These are phyloP conservation scores for Lactarius hatsudake DNA, from an alignment of 768 basidiomycete genomes.

Conservation along the genomic window DNA sequence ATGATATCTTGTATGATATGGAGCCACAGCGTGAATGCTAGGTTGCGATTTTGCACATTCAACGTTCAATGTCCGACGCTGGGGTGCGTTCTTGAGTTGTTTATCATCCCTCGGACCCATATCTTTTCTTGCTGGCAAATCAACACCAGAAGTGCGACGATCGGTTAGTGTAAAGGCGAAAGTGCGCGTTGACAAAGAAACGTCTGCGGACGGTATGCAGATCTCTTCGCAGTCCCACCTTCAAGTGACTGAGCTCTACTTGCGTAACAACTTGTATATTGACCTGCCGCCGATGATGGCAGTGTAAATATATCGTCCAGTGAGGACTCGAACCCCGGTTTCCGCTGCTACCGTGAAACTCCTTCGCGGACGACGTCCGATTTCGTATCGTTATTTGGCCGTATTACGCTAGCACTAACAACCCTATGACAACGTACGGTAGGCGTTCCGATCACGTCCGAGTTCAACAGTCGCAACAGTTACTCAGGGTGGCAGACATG, in stretches of 20 bases:
- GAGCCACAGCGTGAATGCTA: background rate
- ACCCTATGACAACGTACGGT: background rate
- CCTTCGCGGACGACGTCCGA: background rate
- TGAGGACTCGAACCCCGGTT: background rate
- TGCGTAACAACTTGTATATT: background rate
- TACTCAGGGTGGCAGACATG: background rate
- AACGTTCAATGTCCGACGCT: background rate
- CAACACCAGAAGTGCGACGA: background rate
- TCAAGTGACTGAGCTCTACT: background rate
- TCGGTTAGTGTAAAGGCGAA: background rate
- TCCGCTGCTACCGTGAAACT: background rate
- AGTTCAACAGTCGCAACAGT: background rate
- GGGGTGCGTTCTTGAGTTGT: background rate
- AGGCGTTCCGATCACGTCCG: background rate
- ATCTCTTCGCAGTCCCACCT: background rate
- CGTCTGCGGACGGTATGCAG: background rate
- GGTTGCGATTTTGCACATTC: background rate
- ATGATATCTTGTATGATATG: no score
- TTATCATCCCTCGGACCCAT: background rate
- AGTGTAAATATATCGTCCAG: background rate
- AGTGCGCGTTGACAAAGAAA: background rate
- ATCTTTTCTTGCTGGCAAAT: background rate
- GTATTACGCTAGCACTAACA: background rate
- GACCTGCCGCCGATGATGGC: background rate
- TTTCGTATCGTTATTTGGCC: background rate